A percentile compares a stretch with the other conserved stretches of the same genome.
These are phyloP conservation scores for Neurospora sp. DNA, from an alignment of 2,329 filamentous ascomycete species.

Conservation along the genomic window DNA sequence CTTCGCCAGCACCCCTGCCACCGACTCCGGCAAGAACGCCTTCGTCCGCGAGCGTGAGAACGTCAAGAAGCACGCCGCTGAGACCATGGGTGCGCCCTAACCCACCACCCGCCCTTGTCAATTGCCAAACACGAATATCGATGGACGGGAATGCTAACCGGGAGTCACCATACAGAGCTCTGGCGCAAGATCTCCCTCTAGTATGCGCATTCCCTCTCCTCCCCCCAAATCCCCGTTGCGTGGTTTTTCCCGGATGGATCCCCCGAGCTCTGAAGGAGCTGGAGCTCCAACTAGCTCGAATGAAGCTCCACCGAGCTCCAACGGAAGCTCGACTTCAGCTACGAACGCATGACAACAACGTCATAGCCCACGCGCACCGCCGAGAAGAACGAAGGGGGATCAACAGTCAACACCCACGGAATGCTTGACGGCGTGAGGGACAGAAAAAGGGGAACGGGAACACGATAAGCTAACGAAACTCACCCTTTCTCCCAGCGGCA, in stretches of 20 bases:
- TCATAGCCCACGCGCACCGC: background rate
- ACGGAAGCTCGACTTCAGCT: background rate
- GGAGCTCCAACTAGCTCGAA: background rate
- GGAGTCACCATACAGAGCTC: conserved; percentile 50
- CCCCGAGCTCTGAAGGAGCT: background rate
- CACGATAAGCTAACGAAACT: background rate
- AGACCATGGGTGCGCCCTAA: conserved; percentile 65
- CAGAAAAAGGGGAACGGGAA: background rate
- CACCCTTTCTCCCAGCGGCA: conserved; percentile 44
- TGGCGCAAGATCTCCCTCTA: conserved; percentile 96
- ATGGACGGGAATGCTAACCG: conserved; percentile 23
- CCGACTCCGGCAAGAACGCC: conserved; percentile 68
- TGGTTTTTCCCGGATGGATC: conserved; percentile 9
- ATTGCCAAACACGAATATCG: background rate
- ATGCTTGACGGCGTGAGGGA: background rate
- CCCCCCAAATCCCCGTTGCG: conserved; percentile 6
- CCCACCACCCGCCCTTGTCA: background rate
- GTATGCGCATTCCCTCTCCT: conserved; percentile 46
- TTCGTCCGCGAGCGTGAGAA: conserved; percentile 89
- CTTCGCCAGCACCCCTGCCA: conserved; percentile 52
- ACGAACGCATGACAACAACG: background rate
- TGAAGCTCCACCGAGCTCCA: background rate
- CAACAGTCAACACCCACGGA: background rate
- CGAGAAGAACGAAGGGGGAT: background rate
- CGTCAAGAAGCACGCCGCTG: conserved; percentile 81